Base-by-base conservation (phyloP, 345 rosid genomes). In the Euclidium syriacum region DNA sequence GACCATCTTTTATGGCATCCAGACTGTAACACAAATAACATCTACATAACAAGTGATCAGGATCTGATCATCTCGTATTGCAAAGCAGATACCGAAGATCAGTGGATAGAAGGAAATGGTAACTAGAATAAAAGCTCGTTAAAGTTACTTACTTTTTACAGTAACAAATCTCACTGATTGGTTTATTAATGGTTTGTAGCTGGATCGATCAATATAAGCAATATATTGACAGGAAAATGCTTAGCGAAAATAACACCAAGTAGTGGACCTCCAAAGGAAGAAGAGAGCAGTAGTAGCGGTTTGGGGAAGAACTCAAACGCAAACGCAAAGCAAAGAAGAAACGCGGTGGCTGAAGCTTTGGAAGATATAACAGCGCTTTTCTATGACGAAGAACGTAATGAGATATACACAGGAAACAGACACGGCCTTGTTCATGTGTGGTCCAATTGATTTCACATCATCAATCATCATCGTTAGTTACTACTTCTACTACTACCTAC, bases 31-130 rank as follows among this genome's bases (percentile, higher is more conserved):
- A 89, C 98, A 22, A 91, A 91, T 71, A 91, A 88, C 60, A 92
- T 89, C 62, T 92, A 92, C 74, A 92, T 89, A 64, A 94, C 99
- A 42, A 87, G 96, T 20, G 97, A 87, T 80, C 99, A 90, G 76
- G 96, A 94, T 79, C 97, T 94, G 59, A 94, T 94, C 41, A 90
- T 94, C 60, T 94, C 99, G 6, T 90, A 94, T 68, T 94, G 99
- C 86, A 94, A 94, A 75, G 97, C 95, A 48, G 95, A 87, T 69
- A 73, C 88, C 3, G 95, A 89, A 24, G 99, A 90, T 64, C 91
- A 86, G 43, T 89, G 91, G 86, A 79, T 83, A 62, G 96, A 90
- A 79, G 96, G 87, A 60, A 85, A 68, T 64, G 95, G 98, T 92
- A 84, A 73, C 6, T 36, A 41, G 43, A 33, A 25, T 24, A 59